These are phyloP conservation scores for Microstegium vimineum DNA, from an alignment of 176 grass and related monocot genomes.

Conservation along the genomic window DNA sequence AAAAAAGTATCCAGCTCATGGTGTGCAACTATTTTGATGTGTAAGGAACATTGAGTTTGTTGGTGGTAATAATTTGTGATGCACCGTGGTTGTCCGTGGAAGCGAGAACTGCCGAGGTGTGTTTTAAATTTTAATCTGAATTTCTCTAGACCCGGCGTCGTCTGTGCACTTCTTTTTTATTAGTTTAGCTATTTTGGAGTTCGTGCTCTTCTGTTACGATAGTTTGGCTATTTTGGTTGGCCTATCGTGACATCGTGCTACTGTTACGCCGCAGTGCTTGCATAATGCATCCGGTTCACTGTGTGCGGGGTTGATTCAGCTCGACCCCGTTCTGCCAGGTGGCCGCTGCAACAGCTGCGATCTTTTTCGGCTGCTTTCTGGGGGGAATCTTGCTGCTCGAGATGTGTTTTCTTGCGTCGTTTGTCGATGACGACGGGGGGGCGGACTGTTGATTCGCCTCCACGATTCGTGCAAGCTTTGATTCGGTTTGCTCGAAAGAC, in stretches of 20 bases:
- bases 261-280: not conserved
- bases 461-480: not conserved
- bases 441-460: not conserved
- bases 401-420: not conserved
- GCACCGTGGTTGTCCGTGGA: not conserved
- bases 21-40: not conserved
- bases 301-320: no score
- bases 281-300: not conserved
- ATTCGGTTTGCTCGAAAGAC: not conserved
- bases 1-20: not conserved
- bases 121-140: not conserved
- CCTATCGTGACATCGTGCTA: not conserved
- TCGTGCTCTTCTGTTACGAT: not conserved
- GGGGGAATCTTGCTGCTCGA: not conserved
- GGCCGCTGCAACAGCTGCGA: not conserved
- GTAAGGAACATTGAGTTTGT: not conserved
- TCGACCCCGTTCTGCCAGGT: not conserved
- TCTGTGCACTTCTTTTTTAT: not conserved
- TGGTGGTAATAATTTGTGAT: not conserved
- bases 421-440: not conserved
- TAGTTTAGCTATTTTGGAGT: not conserved
- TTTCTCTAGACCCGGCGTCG: not conserved
- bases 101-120: not conserved
- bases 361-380: not conserved
- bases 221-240: not conserved